A percentile compares a stretch with the other conserved stretches of the same genome.
Evolutionary conservation across 1,284 basidiomycete genomes (phyloP).

Genomic region (Phellopilus nigrolimitatus): DNA sequence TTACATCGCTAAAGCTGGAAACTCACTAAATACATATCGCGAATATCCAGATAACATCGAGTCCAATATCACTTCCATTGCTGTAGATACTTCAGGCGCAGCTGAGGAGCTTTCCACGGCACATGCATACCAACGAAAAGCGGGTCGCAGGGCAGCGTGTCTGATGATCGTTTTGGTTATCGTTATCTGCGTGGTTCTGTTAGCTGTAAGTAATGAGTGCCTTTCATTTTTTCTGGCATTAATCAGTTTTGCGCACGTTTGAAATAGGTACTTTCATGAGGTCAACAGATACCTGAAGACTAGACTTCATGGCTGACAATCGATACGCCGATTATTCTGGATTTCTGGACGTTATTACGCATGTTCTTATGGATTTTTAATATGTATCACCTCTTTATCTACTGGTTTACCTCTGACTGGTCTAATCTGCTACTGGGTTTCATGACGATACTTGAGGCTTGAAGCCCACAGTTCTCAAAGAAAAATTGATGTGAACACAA

Average conservation of each 20-base stretch:
- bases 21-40: background rate
- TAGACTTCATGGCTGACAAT: background rate
- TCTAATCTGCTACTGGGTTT: too few relatives aligned
- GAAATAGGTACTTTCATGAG: constrained; percentile 16
- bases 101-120: constrained; percentile 87
- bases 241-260: background rate
- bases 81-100: constrained; percentile 80
- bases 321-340: background rate
- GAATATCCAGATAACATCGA: constrained; percentile 87
- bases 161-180: constrained; percentile 84
- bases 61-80: constrained; percentile 86
- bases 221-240: background rate
- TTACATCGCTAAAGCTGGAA: background rate
- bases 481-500: too few relatives aligned
- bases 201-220: constrained; percentile 66
- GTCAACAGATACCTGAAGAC: background rate
- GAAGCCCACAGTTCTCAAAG: background rate
- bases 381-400: constrained; percentile 11
- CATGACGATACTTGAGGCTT: too few relatives aligned
- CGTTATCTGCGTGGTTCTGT: constrained; percentile 84
- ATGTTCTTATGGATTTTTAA: constrained; percentile 17
- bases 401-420: background rate
- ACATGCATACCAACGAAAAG: constrained; percentile 92
- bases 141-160: constrained; percentile 86
- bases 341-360: constrained; percentile 8